Evolutionary conservation across 805 yeast species (phyloP).

Genomic region (Candida insectorum): DNA sequence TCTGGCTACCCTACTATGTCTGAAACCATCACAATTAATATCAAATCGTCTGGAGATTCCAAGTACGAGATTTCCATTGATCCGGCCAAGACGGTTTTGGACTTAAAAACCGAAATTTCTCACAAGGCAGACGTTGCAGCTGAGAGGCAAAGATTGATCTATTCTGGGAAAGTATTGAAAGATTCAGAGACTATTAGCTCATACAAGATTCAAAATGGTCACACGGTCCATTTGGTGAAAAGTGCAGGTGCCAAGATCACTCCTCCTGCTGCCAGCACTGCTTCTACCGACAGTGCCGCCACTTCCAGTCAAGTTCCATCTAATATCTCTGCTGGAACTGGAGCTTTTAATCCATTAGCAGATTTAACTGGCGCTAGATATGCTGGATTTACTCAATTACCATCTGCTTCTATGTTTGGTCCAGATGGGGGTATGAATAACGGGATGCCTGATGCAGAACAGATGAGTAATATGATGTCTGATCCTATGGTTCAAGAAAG

Average conservation of each 20-base stretch:
- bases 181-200: slow-evolving; percentile 70
- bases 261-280: slow-evolving; percentile 20
- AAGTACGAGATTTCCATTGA: slow-evolving; percentile 66
- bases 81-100: slow-evolving; percentile 54
- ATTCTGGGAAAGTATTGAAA: slow-evolving; percentile 90
- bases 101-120: slow-evolving; percentile 65
- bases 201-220: slow-evolving; percentile 82
- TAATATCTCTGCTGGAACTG: slow-evolving; percentile 82
- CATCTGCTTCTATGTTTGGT: slow-evolving; percentile 84
- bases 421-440: slow-evolving; percentile 88
- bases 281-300: slow-evolving; percentile 13
- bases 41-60: slow-evolving; percentile 67
- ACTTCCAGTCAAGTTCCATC: slow-evolving; percentile 53
- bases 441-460: slow-evolving; percentile 71
- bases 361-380: slow-evolving; percentile 93
- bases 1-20: slow-evolving; percentile 7
- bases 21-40: slow-evolving; percentile 22
- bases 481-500: slow-evolving; percentile 79
- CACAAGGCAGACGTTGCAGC: slow-evolving; percentile 63
- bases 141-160: slow-evolving; percentile 83
- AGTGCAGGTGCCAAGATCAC: slow-evolving; percentile 44
- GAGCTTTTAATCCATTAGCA: slow-evolving; percentile 85
- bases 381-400: slow-evolving; percentile 88
- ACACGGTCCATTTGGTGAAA: slow-evolving; percentile 85
- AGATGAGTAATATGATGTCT: slow-evolving; percentile 69